Base-by-base conservation (phyloP, 164 flowering plant species). In the Nelumbo lutea region DNA sequence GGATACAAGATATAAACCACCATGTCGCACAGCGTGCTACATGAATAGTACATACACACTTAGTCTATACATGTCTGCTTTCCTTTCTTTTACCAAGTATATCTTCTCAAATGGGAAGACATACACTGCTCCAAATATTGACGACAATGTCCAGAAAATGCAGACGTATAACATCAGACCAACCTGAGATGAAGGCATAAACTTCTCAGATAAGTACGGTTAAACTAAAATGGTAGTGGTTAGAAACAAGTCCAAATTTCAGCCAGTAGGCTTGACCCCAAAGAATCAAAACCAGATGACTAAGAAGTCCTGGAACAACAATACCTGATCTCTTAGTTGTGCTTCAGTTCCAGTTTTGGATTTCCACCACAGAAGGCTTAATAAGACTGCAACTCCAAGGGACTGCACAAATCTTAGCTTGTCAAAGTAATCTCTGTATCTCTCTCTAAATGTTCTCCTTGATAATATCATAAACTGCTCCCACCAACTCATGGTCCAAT, bases 331-430 rank as follows among this genome's bases (percentile, higher is more conserved):
- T 82, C 99, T 79, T 27, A 95, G 91, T 67, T 89, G 91, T 58
- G 98, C 93, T 65, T 95, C 98, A 0, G 89, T 95, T 42, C 65
- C 75, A 10, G 72, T 81, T 44, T 77, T 79, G 42, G 98, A 92
- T 79, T 90, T 89, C 98, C 97, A 95, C 99, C 97, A 95, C 0
- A 95, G 93, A 62, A 95, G 90, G 73, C 98, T 97, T 66, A 95
- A 75, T 53, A 95, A 69, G 5, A 95, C 68, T 50, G 98, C 94
- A 52, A 92, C 85, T 14, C 96, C 97, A 15, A 88, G 72, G 43
- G 95, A 71, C 72, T 95, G 99, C 45, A 88, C 27, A 27, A 27
- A 27, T 27, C 27, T 27, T 27, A 27, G 27, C 27, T 27, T 27
- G 27, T 27, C 27, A 27, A 27, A 27, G 27, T 27, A 27, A 27